Evolutionary conservation across 139 green algal species (phyloP).

Genomic region (Mychonastes homosphaera): DNA sequence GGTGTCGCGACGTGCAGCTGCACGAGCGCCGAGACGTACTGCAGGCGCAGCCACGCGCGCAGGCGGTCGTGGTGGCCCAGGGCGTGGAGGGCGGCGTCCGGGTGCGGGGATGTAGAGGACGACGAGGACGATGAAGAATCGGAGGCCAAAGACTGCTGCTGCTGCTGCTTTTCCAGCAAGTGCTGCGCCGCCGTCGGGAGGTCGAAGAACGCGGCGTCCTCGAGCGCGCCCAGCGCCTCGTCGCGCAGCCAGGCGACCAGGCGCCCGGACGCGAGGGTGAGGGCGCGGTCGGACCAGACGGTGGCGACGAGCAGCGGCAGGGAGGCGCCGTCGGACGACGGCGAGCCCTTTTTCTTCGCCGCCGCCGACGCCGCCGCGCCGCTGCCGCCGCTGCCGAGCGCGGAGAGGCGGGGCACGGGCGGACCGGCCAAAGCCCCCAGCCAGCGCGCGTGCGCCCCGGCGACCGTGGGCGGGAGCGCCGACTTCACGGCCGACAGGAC

Average conservation of each 20-base stretch:
- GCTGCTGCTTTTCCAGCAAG: background rate
- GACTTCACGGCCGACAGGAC: too few relatives aligned
- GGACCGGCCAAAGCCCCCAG: too few relatives aligned
- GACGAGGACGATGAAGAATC: too few relatives aligned
- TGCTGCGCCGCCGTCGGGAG: slow-evolving; percentile 39
- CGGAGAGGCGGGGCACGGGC: too few relatives aligned
- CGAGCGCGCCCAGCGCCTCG: slow-evolving; percentile 51
- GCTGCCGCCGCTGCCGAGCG: too few relatives aligned
- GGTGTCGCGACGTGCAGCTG: too few relatives aligned
- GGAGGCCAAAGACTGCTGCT: too few relatives aligned
- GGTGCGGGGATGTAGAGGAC: background rate
- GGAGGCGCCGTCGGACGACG: background rate
- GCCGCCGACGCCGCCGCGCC: too few relatives aligned
- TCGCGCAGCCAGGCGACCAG: slow-evolving; percentile 52
- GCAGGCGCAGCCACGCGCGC: background rate
- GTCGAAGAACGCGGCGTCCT: slow-evolving; percentile 47
- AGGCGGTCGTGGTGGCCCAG: background rate
- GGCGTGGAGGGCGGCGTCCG: background rate
- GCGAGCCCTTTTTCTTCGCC: background rate
- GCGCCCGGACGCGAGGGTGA: slow-evolving; percentile 33
- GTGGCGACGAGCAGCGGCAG: slow-evolving; percentile 25
- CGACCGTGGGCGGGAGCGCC: too few relatives aligned
- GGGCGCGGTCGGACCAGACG: slow-evolving; percentile 29
- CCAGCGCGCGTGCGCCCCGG: too few relatives aligned
- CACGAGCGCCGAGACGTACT: slow-evolving; percentile 19